These are phyloP conservation scores for Paragyromitra xinjiangensis DNA, from an alignment of 495 filamentous ascomycete genomes.

Conservation along the genomic window DNA sequence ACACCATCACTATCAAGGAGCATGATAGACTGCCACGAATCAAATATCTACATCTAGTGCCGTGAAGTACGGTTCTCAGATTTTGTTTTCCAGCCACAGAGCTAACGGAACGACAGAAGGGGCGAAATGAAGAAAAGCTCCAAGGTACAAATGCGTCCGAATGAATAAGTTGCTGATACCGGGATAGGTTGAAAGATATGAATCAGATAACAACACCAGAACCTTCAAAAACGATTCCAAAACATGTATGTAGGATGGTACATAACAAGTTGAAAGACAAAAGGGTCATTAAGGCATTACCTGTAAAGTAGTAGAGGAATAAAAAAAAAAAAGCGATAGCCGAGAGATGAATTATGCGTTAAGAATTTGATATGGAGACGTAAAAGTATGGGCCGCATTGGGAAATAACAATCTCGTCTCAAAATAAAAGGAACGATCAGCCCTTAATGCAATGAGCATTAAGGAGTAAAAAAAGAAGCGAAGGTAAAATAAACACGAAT, in stretches of 20 bases:
- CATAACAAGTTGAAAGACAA: neutral
- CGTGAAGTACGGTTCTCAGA: neutral
- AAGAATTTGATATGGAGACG: slow-evolving; percentile 2
- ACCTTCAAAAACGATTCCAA: neutral
- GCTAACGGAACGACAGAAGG: neutral
- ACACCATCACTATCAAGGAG: neutral
- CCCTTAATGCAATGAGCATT: slow-evolving; percentile 21
- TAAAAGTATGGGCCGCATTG: slow-evolving; percentile 14
- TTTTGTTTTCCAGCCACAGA: neutral
- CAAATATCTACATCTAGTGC: slow-evolving; percentile 35
- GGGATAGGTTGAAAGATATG: neutral
- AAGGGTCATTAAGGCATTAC: slow-evolving; percentile 43
- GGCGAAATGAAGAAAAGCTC: neutral
- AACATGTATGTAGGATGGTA: neutral
- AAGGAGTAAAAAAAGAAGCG: neutral
- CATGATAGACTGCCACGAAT: neutral
- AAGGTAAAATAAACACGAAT: slow-evolving; percentile 1
- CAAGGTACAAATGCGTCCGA: neutral
- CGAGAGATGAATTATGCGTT: slow-evolving; percentile 8
- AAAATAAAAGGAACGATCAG: slow-evolving; percentile 20
- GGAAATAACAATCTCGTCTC: neutral
- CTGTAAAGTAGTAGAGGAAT: slow-evolving; percentile 28
- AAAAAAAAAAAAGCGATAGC: neutral
- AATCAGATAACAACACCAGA: slow-evolving; percentile 6
- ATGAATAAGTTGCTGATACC: neutral